Percentiles rank a stretch among this genome's conserved stretches.
These are phyloP conservation scores for Maudiozyma turicensis DNA, from an alignment of 805 yeast species.

Conservation along the genomic window DNA sequence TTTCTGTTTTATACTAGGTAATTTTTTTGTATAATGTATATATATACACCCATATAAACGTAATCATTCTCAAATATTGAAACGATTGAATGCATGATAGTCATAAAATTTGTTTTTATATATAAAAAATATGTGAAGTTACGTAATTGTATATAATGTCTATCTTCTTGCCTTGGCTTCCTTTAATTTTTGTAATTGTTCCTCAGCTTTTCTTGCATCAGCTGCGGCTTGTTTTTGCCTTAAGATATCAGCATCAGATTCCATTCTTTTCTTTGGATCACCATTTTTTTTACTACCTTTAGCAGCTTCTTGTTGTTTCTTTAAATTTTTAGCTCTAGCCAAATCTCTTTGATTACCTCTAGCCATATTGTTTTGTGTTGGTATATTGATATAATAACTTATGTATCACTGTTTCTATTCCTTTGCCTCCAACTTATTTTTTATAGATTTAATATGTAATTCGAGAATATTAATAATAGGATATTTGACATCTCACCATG, in stretches of 20 bases:
- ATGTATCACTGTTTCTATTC: too few relatives aligned
- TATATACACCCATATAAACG: too few relatives aligned
- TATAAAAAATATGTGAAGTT: neutral
- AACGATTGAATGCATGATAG: too few relatives aligned
- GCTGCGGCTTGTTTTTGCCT: constrained; percentile 74
- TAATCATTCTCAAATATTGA: too few relatives aligned
- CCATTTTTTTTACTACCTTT: constrained; percentile 61
- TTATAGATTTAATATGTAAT: too few relatives aligned
- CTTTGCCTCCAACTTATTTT: too few relatives aligned
- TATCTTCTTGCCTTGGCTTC: constrained; percentile 8
- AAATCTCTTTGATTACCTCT: constrained; percentile 95
- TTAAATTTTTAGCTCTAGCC: constrained; percentile 80
- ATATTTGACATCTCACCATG: too few relatives aligned
- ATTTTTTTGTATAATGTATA: too few relatives aligned
- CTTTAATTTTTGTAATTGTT: constrained; percentile 17
- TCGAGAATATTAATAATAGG: too few relatives aligned
- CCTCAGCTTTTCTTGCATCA: constrained; percentile 28
- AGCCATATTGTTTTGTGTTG: constrained; percentile 44
- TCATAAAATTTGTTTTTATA: neutral
- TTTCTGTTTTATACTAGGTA: too few relatives aligned
- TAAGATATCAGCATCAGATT: constrained; percentile 81
- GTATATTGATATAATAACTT: too few relatives aligned
- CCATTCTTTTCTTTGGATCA: constrained; percentile 78
- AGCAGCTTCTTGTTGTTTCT: constrained; percentile 60
- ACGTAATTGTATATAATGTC: too few relatives aligned